Evolutionary conservation across 2,329 filamentous ascomycete genomes (phyloP), one percentile per base, ranked within the genome.

Genomic region (Cercospora beticola): DNA sequence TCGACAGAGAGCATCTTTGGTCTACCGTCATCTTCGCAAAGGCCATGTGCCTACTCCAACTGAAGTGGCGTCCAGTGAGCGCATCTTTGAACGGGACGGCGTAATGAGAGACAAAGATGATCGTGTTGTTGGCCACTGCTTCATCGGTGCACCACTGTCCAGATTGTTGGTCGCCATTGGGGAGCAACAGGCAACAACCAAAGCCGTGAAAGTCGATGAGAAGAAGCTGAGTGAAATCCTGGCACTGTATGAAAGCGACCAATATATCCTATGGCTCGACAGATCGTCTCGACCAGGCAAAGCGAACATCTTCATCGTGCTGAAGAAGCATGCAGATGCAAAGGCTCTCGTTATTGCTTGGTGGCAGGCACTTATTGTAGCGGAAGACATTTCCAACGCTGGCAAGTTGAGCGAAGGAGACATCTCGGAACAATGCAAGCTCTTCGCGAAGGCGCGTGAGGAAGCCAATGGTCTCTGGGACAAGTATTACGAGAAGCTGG

Each of bases 1-100:
- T 80, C 86, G 92, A 23, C 94, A 98, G 79, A 87, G 95, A 40
- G 92, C 93, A 1, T 92, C 90, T 59, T 88, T 97, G 21, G 83
- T 97, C 1, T 89, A 94, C 74, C 85, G 87, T 49, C 78, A 90
- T 4, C 71, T 86, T 12, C 76, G 75, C 5, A 70, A 76, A 33
- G 79, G 76, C 26, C 79, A 76, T 10, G 80, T 92, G 1, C 83
- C 92, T 3, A 85, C 84, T 0, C 93, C 93, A 0, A 80, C 83
- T 7, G 83, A 93, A 72, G 89, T 93, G 1, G 86, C 92, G 0
- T 75, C 72, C 23, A 77, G 80, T 69, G 88, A 90, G 78, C 80
- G 82, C 16, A 85, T 90, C 65, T 89, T 90, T 71, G 86, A 86
- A 60, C 81, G 83, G 59, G 90, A 93, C 77, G 87, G 84, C 18